Percentiles rank a stretch among this genome's conserved stretches.
phyloP scores from a whole-genome alignment of 2,329 filamentous ascomycete species.

The Fusarium equiseti region DNA sequence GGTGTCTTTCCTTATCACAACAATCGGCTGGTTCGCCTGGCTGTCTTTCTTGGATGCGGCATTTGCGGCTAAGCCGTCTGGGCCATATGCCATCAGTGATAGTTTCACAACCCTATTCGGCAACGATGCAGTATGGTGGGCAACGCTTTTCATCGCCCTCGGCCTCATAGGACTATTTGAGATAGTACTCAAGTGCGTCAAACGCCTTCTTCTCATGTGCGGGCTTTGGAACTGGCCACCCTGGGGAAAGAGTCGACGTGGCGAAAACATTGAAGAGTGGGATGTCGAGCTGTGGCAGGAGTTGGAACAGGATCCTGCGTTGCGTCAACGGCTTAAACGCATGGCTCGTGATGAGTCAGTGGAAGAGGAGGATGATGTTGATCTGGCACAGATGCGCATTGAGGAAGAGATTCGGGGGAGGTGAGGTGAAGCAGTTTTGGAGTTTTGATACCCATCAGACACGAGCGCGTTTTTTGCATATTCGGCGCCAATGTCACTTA shows the following conservation, averaged over 20 bases:
- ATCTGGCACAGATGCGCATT: conserved; percentile 31
- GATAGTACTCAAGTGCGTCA: conserved; percentile 66
- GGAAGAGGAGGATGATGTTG: conserved; percentile 43
- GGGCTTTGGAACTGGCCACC: conserved; percentile 63
- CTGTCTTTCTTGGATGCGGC: conserved; percentile 75
- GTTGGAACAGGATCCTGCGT: conserved; percentile 63
- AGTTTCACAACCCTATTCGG: conserved; percentile 78
- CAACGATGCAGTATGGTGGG: conserved; percentile 79
- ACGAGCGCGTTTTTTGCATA: conserved; percentile 19
- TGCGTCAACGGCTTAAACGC: conserved; percentile 57
- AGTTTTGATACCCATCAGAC: conserved; percentile 46
- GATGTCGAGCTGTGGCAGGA: conserved; percentile 69
- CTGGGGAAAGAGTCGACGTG: conserved; percentile 53
- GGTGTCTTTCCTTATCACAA: conserved; percentile 68
- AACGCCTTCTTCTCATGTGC: conserved; percentile 59
- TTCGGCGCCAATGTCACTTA: conserved; percentile 9
- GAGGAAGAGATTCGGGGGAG: conserved; percentile 33
- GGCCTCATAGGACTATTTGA: conserved; percentile 73
- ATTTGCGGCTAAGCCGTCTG: conserved; percentile 65
- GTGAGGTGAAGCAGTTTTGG: conserved; percentile 25
- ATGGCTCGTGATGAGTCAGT: conserved; percentile 55
- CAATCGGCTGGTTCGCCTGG: conserved; percentile 78
- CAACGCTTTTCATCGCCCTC: conserved; percentile 73
- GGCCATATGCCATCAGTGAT: conserved; percentile 74
- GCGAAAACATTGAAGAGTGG: conserved; percentile 62